Evolutionary conservation across 345 rosid species (phyloP).

Genomic region (Diplotaxis tenuifolia): DNA sequence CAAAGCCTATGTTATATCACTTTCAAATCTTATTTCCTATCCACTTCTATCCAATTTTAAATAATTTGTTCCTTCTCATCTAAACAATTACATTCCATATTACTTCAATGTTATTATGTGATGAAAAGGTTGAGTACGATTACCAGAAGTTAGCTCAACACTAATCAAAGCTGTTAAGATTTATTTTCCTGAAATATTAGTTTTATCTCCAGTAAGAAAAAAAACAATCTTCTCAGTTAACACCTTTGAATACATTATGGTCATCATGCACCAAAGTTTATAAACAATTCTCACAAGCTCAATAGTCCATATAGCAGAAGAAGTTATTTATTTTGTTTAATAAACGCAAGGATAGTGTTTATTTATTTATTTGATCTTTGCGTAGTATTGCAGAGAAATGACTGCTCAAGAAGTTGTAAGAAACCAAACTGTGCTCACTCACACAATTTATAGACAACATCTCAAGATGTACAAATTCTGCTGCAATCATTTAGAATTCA

Average conservation of each 20-base stretch:
- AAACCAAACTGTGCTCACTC: not conserved
- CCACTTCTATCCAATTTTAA: constrained; percentile 3
- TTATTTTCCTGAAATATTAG: no score
- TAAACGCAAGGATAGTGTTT: no score
- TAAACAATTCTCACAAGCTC: no score
- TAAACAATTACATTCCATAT: not conserved
- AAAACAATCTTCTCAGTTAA: not conserved
- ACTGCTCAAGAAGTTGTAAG: no score
- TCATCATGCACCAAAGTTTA: constrained; percentile 1
- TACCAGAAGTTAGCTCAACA: no score
- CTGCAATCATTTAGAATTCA: constrained; percentile 36
- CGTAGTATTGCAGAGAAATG: not conserved
- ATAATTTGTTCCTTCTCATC: no score
- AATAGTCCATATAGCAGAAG: no score
- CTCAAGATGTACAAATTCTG: constrained; percentile 9
- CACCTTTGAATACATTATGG: not conserved
- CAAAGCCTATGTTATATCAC: no score
- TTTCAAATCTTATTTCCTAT: not conserved
- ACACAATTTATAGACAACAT: not conserved
- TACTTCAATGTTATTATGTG: not conserved
- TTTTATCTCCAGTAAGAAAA: no score
- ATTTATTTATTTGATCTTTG: not conserved
- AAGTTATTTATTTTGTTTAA: no score
- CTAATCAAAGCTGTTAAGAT: no score
- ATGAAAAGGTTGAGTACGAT: not conserved